Conservation (phyloP, 495 filamentous ascomycete species). For the Cercophora newfieldiana region DNA sequence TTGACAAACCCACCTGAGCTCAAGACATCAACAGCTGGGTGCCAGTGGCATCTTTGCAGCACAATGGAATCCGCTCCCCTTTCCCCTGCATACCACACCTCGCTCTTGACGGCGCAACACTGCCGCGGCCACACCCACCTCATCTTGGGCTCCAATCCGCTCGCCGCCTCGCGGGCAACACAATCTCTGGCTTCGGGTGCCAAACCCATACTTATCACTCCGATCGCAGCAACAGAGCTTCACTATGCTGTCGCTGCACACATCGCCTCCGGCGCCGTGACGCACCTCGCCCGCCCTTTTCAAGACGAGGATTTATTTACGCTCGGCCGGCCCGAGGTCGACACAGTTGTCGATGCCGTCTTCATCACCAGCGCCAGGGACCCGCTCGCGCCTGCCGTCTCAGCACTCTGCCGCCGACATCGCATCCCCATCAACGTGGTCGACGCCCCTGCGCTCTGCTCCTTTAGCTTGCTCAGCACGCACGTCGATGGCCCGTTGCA, state of each 20-base stretch:
- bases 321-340: conserved; percentile 77
- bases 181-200: conserved; percentile 87
- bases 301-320: conserved; percentile 70
- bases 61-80: conserved; percentile 20
- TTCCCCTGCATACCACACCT: conserved; percentile 30
- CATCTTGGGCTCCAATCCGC: conserved; percentile 79
- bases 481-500: conserved; percentile 90
- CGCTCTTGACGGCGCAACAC: conserved; percentile 77
- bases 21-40: background rate
- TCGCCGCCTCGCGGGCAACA: conserved; percentile 78
- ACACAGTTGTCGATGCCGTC: conserved; percentile 80
- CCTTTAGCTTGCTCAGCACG: conserved; percentile 85
- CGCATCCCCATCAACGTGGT: conserved; percentile 92
- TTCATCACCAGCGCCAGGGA: conserved; percentile 70
- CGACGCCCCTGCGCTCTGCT: conserved; percentile 84
- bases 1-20: background rate
- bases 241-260: conserved; percentile 74
- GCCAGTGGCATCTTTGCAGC: background rate
- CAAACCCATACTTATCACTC: conserved; percentile 78
- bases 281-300: conserved; percentile 72
- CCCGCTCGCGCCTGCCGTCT: conserved; percentile 62
- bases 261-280: conserved; percentile 68
- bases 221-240: conserved; percentile 54
- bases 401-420: conserved; percentile 69
- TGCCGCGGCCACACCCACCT: conserved; percentile 77